Evolutionary conservation across 192 early-diverging fungal species (phyloP).

Genomic region (Rhizoclosmatium globosum): DNA sequence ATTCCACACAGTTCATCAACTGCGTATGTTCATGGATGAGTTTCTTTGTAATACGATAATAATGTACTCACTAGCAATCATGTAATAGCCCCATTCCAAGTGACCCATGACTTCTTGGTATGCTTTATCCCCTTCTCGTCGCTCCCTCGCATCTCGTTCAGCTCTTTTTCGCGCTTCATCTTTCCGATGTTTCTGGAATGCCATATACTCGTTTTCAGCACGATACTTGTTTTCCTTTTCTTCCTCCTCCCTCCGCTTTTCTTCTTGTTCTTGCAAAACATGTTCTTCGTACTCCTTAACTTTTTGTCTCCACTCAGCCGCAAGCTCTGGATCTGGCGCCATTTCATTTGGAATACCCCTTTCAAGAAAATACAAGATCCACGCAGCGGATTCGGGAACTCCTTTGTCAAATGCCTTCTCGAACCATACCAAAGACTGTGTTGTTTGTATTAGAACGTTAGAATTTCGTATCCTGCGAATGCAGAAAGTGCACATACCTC

Average conservation of each 20-base stretch:
- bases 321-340: background rate
- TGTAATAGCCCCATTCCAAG: conserved; percentile 27
- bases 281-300: conserved; percentile 13
- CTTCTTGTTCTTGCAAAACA: background rate
- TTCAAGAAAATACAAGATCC: conserved; percentile 8
- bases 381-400: background rate
- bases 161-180: background rate
- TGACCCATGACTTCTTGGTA: background rate
- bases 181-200: background rate
- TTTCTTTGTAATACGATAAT: too few species aligned
- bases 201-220: conserved; percentile 15
- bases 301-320: conserved; percentile 6
- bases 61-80: conserved; percentile 2
- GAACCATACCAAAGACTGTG: conserved; percentile 24
- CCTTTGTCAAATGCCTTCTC: conserved; percentile 20
- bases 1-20: conserved; percentile 24
- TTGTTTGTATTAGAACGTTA: background rate
- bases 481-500: too few species aligned
- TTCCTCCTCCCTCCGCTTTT: conserved; percentile 8
- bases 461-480: too few species aligned
- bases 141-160: conserved; percentile 13
- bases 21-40: background rate
- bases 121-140: conserved; percentile 13
- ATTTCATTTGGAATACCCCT: background rate
- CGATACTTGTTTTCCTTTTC: background rate